Base-by-base conservation (phyloP, 2,329 filamentous ascomycete genomes). In the Diaporthe humulicola region DNA sequence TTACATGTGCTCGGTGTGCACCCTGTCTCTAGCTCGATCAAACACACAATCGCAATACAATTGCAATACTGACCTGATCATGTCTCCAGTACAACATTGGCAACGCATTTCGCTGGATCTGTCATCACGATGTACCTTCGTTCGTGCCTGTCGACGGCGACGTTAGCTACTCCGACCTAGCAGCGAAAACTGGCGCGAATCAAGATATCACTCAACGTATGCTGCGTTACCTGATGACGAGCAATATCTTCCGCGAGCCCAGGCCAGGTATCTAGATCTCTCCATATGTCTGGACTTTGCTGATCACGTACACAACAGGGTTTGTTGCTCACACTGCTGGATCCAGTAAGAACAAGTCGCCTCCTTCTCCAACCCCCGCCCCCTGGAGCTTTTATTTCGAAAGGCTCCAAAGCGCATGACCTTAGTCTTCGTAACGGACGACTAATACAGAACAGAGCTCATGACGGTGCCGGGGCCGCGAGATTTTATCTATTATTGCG, bases 191-290 rank as follows among this genome's bases (percentile, higher is more conserved):
- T 19, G 42, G 61, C 14, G 30, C 61, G 5, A 50, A 66, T 14
- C 61, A 50, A 50, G 42, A 66, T 28, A 45, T 66, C 14, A 66
- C 61, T 25, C 61, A 66, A 36, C 61, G 61, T 15, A 66, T 66
- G 61, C 61, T 66, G 42, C 61, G 61, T 4, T 66, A 50, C 42
- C 42, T 50, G 61, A 66, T 66, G 61, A 66, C 61, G 3, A 50
- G 61, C 61, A 66, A 50, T 28, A 66, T 66, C 28, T 66, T 66
- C n/a, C 61, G 36, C 10, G 61, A 66, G 28, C 61, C 61, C 5
- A 19, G 61, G 25, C 61, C 61, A n/a, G 61, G 61, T 66, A 66
- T 36, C 3, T 10, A 25, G 14, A n/a, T 5, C 17, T 36, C 28
- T 17, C 10, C 28, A 14, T 36, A 25, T 28, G 2, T 15, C 6